Conservation (phyloP, 164 flowering plant species). For the Stephania japonica region DNA sequence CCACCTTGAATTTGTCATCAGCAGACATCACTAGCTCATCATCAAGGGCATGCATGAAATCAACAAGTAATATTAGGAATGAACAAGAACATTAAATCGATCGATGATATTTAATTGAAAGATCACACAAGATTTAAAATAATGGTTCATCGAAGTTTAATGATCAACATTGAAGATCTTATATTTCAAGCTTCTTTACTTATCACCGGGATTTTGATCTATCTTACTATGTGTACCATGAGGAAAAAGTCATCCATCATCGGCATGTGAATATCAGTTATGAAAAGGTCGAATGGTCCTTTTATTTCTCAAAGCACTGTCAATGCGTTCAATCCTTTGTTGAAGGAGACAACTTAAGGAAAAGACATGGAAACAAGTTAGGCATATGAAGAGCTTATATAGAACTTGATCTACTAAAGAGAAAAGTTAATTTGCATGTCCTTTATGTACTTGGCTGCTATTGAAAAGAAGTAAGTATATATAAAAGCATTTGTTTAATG, state of each 20-base stretch:
- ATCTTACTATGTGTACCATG: constrained; percentile 3
- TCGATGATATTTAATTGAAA: too few species aligned
- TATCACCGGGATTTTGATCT: constrained; percentile 10
- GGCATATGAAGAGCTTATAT: too few species aligned
- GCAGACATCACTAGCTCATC: constrained; percentile 18
- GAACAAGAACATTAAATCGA: too few species aligned
- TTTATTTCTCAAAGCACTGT: constrained; percentile 6
- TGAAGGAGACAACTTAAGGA: constrained; percentile 5
- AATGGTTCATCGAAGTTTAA: too few species aligned
- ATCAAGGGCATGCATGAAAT: background rate
- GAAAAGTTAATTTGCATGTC: too few species aligned
- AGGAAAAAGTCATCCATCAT: constrained; percentile 17
- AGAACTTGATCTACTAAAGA: too few species aligned
- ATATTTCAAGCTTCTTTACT: constrained; percentile 5
- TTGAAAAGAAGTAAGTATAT: too few species aligned
- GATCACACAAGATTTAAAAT: too few species aligned
- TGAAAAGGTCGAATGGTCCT: constrained; percentile 16
- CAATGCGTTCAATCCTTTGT: constrained; percentile 8
- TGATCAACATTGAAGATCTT: too few species aligned
- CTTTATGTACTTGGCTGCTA: too few species aligned
- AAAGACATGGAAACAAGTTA: background rate
- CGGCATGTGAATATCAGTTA: constrained; percentile 20
- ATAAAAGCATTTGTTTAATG: too few species aligned
- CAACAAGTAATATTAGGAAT: too few species aligned
- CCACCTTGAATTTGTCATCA: background rate